These are phyloP conservation scores for Pythium scleroteichum DNA, from an alignment of 352 stramenopile species.

Conservation along the genomic window DNA sequence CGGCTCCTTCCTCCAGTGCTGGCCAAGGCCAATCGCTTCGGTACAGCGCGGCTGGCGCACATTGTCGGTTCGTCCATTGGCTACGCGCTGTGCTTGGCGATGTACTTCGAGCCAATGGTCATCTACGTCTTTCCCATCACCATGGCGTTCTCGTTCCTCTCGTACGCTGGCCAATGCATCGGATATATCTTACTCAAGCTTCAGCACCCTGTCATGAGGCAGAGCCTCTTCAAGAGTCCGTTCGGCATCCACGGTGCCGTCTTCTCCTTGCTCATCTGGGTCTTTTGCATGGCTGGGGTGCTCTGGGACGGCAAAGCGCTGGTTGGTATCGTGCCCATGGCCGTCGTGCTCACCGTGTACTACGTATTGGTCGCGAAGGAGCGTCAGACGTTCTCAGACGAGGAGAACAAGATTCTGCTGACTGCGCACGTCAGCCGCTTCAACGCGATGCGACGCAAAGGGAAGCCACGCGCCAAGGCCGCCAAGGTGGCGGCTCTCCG, in stretches of 20 bases:
- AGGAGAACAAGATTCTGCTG: constrained; percentile 27
- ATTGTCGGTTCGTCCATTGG: constrained; percentile 5
- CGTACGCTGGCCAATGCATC: constrained; percentile 34
- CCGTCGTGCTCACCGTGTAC: constrained; percentile 14
- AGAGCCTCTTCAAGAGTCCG: neutral
- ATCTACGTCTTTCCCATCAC: constrained; percentile 24
- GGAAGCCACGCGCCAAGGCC: no score
- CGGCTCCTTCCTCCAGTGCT: constrained; percentile 14
- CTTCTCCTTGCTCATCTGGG: no score
- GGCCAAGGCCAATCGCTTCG: constrained; percentile 8
- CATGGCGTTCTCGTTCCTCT: constrained; percentile 25
- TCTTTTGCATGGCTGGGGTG: neutral
- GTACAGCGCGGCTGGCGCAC: constrained; percentile 14
- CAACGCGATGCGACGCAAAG: constrained; percentile 6
- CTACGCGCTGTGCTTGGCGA: constrained; percentile 23
- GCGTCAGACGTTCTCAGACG: constrained; percentile 26
- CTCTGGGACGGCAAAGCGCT: neutral
- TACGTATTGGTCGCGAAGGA: constrained; percentile 24
- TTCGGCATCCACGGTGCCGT: constrained; percentile 1
- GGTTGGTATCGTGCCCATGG: constrained; percentile 1
- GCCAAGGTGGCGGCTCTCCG: no score
- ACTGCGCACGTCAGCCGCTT: constrained; percentile 15
- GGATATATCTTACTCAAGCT: constrained; percentile 27
- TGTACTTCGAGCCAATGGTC: constrained; percentile 1
- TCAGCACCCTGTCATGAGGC: constrained; percentile 12